Conservation (phyloP, 331 rosid species). For the Telfairia occidentalis region DNA sequence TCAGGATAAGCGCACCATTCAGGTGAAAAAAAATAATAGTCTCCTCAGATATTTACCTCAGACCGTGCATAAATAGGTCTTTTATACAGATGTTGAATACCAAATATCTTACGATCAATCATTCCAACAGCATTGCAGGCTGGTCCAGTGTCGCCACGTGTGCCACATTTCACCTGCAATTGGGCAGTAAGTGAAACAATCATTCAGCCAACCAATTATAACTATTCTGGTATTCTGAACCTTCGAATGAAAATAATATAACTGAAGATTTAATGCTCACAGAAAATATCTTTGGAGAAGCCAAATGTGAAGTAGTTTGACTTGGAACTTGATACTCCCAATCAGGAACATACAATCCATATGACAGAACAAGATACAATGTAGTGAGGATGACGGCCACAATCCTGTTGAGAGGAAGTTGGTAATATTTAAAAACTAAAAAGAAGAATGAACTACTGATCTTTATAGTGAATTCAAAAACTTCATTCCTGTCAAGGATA, state of each 20-base stretch:
- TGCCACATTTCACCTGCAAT: constrained; percentile 78
- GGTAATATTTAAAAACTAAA: background rate
- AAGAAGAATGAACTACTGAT: background rate
- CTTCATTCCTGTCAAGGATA: background rate
- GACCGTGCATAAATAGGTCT: constrained; percentile 66
- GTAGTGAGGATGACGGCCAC: constrained; percentile 40
- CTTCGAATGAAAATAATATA: background rate
- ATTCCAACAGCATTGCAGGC: constrained; percentile 82
- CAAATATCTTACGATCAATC: constrained; percentile 76
- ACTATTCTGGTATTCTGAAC: background rate
- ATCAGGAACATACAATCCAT: constrained; percentile 76
- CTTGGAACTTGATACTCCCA: constrained; percentile 69
- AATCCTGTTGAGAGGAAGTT: constrained; percentile 33
- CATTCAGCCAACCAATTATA: constrained; percentile 6
- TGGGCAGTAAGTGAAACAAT: background rate
- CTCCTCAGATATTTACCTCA: constrained; percentile 24
- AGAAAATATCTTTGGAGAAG: constrained; percentile 37
- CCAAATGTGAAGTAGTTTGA: constrained; percentile 21
- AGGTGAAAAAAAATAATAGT: background rate
- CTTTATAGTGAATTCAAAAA: background rate
- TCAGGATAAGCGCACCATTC: background rate
- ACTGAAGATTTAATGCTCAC: constrained; percentile 36
- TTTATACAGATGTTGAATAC: constrained; percentile 57
- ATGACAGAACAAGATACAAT: constrained; percentile 43
- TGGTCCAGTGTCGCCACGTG: constrained; percentile 67